Evolutionary conservation across 371 early-diverging fungal genomes (phyloP).

Genomic region (Actinomortierella ambigua): DNA sequence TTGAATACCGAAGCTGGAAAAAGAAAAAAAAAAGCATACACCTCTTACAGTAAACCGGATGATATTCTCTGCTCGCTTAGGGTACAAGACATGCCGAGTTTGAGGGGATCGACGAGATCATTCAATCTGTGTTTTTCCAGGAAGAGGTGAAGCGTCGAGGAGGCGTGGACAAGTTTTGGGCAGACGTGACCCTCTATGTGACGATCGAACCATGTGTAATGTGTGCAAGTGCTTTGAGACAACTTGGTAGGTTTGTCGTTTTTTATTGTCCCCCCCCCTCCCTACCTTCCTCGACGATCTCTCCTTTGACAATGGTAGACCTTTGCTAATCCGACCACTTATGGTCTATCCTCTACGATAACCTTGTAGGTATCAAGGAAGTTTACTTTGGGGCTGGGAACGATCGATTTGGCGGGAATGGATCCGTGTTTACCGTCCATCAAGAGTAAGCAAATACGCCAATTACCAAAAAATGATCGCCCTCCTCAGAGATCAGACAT

Average conservation of each 20-base stretch:
- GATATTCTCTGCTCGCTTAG: constrained; percentile 52
- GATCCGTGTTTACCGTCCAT: constrained; percentile 81
- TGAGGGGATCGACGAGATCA: constrained; percentile 84
- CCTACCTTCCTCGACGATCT: too few species aligned
- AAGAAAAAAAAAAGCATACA: background rate
- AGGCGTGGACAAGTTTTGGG: constrained; percentile 50
- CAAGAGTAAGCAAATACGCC: constrained; percentile 55
- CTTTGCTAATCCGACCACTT: background rate
- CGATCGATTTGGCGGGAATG: constrained; percentile 96
- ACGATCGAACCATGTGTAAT: constrained; percentile 99
- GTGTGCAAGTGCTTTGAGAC: constrained; percentile 95
- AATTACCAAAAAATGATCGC: background rate
- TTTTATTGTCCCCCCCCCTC: too few species aligned
- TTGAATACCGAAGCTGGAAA: background rate
- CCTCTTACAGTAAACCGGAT: background rate
- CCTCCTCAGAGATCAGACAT: background rate
- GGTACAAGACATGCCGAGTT: constrained; percentile 94
- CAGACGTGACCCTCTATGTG: constrained; percentile 82
- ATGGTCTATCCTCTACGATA: too few species aligned
- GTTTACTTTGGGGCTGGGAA: constrained; percentile 93
- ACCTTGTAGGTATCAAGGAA: constrained; percentile 60
- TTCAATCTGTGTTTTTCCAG: constrained; percentile 26
- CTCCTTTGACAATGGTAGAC: background rate
- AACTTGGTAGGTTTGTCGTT: constrained; percentile 52
- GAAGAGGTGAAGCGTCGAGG: constrained; percentile 21